Evolutionary conservation across 495 filamentous ascomycete genomes (phyloP).

Genomic region (Beverwykella pulmonaria): DNA sequence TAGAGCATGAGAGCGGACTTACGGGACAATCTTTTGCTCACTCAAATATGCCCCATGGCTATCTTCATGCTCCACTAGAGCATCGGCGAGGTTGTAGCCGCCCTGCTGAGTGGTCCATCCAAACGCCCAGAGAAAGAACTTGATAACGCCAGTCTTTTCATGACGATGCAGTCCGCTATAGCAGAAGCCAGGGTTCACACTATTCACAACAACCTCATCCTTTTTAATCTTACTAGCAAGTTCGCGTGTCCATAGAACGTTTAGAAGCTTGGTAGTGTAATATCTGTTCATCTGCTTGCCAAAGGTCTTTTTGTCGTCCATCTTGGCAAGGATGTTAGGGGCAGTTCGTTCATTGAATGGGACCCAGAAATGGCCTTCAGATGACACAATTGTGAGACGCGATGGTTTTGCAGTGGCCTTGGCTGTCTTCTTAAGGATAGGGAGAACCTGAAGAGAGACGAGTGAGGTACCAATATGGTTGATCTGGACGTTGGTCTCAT

Average conservation of each 20-base stretch:
- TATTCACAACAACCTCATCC: conserved; percentile 12
- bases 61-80: conserved; percentile 3
- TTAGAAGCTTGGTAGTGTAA: conserved; percentile 22
- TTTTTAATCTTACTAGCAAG: conserved; percentile 2
- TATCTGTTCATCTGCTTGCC: conserved; percentile 8
- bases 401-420: background rate
- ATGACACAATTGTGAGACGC: conserved; percentile 19
- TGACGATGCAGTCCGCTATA: conserved; percentile 8
- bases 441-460: conserved; percentile 14
- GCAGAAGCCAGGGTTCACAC: conserved; percentile 18
- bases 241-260: conserved; percentile 16
- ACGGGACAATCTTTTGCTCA: conserved; percentile 20
- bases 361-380: conserved; percentile 25
- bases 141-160: background rate
- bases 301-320: conserved; percentile 14
- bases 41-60: conserved; percentile 16
- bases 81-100: conserved; percentile 4
- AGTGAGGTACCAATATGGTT: conserved; percentile 17
- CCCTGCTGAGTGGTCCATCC: conserved; percentile 13
- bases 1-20: background rate
- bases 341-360: conserved; percentile 17
- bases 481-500: conserved; percentile 18
- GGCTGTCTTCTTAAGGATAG: conserved; percentile 8
- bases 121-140: background rate
- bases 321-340: conserved; percentile 8